Base-by-base conservation (phyloP, 169 alveolate genomes). In the Besnoitia besnoiti region DNA sequence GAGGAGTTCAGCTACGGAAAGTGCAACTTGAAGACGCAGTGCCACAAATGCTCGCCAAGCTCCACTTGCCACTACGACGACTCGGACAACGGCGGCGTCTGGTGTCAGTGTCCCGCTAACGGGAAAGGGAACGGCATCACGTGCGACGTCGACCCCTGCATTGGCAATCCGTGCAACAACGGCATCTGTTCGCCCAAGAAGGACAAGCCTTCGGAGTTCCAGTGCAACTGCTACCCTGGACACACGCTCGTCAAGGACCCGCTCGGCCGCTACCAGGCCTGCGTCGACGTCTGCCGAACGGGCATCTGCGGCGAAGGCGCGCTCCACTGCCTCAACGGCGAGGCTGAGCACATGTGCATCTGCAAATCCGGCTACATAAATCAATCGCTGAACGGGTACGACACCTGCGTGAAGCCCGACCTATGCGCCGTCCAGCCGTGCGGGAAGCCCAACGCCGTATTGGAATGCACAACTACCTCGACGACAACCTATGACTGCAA, bases 101-200 rank as follows among this genome's bases (percentile, higher is more conserved):
- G 59, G 49, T 77, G 87, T 44, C 87, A 77, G 27, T 77, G 87
- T 35, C 61, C 49, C 2, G 59, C 87, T 35, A 30, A 30, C 4
- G 87, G 87, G 0, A n/a, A 40, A 35, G 87, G 87, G 30, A 42
- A 4, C 30, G 87, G 87, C 3, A 77, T 42, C 49, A 77, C 87
- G n/a, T 77, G 87, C 87, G 40, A 77, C 19, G 59, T 77, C 59
- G 87, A 77, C 30, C 87, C 87, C 44, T 77, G 87, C 87, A 27
- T 5, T 0, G 55, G 55, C 61, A 77, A 44, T 7, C 87, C 87
- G 49, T 77, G 87, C 87, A 44, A 21, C 87, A 77, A 77, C 59
- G 87, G 87, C 33, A 37, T 44, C 40, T 77, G 87, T 30, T 27
- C 10, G 37, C 87, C 55, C 3, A 21, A 24, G 37, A 4, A 37